phyloP scores from a whole-genome alignment of 1,284 basidiomycete species.

The Papiliotrema nemorosa region DNA sequence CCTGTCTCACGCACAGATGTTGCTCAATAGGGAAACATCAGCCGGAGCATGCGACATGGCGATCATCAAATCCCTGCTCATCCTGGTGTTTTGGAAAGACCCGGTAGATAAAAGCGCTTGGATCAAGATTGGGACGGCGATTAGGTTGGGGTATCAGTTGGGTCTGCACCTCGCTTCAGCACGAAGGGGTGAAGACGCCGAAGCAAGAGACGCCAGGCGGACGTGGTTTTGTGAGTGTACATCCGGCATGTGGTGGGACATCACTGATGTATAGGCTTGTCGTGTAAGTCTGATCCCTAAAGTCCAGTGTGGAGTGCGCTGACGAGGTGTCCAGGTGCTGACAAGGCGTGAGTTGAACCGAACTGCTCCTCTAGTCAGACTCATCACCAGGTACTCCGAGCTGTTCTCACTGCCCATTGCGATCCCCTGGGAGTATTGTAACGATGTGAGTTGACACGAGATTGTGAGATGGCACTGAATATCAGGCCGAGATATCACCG shows the following conservation, averaged over 20 bases:
- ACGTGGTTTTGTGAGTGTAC: conserved; percentile 20
- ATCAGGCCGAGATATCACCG: conserved; percentile 5
- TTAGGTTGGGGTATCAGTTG: conserved; percentile 15
- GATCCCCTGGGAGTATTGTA: conserved; percentile 9
- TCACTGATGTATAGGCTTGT: conserved; percentile 4
- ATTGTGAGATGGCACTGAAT: conserved; percentile 3
- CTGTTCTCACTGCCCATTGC: conserved; percentile 11
- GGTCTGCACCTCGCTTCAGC: conserved; percentile 9
- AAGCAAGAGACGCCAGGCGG: conserved; percentile 1
- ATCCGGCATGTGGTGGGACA: too few relatives aligned
- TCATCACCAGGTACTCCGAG: conserved; percentile 9
- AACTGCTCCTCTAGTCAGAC: neutral
- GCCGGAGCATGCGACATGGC: conserved; percentile 9
- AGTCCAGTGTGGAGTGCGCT: neutral
- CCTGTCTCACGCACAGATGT: conserved; percentile 9
- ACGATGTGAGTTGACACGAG: conserved; percentile 2
- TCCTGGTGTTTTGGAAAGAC: conserved; percentile 17
- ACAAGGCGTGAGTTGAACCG: conserved; percentile 3
- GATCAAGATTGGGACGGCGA: conserved; percentile 18
- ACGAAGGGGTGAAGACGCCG: conserved; percentile 1
- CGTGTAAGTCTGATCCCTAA: conserved; percentile 2
- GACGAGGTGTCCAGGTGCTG: neutral
- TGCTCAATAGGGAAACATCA: conserved; percentile 9
- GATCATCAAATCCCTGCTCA: conserved; percentile 11
- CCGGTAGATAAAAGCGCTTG: conserved; percentile 12